These are phyloP conservation scores for Naganishia albida DNA, from an alignment of 1,284 basidiomycete genomes.

Conservation along the genomic window DNA sequence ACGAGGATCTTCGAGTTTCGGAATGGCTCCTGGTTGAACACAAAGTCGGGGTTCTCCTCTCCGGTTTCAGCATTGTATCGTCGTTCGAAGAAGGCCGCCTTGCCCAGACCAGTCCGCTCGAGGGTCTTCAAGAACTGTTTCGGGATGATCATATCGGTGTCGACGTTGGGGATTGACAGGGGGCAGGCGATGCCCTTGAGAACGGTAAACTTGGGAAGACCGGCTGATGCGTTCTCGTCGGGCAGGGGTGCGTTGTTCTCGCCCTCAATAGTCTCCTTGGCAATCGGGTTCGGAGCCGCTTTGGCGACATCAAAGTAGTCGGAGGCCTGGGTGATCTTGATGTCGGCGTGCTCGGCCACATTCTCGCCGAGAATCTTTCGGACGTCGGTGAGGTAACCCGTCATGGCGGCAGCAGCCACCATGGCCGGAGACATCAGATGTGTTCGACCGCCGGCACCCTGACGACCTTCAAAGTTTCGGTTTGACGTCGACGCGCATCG, in stretches of 20 bases:
- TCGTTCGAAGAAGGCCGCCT: constrained; percentile 81
- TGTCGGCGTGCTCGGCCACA: constrained; percentile 54
- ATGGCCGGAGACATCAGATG: constrained; percentile 93
- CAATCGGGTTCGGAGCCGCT: constrained; percentile 59
- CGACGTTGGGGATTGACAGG: constrained; percentile 88
- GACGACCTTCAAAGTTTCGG: constrained; percentile 92
- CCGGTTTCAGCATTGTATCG: constrained; percentile 79
- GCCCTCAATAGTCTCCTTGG: constrained; percentile 39
- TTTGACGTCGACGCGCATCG: constrained; percentile 96
- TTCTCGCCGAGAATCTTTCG: constrained; percentile 70
- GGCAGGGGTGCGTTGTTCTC: constrained; percentile 51
- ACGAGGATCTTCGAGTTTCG: constrained; percentile 79
- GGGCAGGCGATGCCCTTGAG: constrained; percentile 84
- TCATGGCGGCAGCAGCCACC: constrained; percentile 91
- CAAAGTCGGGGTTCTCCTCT: constrained; percentile 74
- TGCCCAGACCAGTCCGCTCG: constrained; percentile 87
- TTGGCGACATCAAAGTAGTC: constrained; percentile 76
- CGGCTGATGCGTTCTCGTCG: constrained; percentile 57
- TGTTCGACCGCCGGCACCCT: constrained; percentile 88
- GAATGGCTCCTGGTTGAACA: constrained; percentile 84
- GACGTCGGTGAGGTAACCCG: constrained; percentile 84
- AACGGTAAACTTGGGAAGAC: constrained; percentile 73
- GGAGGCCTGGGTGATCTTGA: constrained; percentile 69
- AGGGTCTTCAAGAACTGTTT: constrained; percentile 95
- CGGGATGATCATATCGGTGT: constrained; percentile 97